phyloP scores from a whole-genome alignment of 352 stramenopile genomes.

The Phytophthora agathidicida region DNA sequence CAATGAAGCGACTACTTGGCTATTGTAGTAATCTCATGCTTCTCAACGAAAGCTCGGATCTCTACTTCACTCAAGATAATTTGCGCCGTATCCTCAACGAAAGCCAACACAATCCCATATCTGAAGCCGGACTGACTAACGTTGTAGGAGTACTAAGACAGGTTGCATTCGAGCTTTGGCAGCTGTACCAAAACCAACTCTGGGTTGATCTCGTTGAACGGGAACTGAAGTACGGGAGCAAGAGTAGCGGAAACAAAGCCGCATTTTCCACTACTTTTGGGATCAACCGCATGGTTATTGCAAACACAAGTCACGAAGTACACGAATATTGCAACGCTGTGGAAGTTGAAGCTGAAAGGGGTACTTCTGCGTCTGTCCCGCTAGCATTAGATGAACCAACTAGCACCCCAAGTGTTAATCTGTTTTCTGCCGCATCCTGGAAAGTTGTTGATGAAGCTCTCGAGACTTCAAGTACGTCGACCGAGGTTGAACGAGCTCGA shows the following conservation, averaged over 20 bases:
- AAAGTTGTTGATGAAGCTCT: constrained; percentile 67
- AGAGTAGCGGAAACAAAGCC: constrained; percentile 65
- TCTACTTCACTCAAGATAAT: constrained; percentile 55
- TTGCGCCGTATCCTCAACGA: constrained; percentile 16
- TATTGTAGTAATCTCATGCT: constrained; percentile 76
- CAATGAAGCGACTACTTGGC: constrained; percentile 50
- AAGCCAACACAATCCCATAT: not conserved
- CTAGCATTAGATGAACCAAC: constrained; percentile 14
- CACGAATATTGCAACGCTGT: constrained; percentile 31
- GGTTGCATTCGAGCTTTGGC: constrained; percentile 69
- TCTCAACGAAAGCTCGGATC: constrained; percentile 55
- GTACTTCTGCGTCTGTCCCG: not conserved
- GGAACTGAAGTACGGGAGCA: constrained; percentile 52
- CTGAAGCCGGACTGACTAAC: constrained; percentile 27
- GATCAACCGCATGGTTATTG: constrained; percentile 55
- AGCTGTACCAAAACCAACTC: constrained; percentile 84
- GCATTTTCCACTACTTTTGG: constrained; percentile 50
- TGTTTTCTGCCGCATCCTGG: constrained; percentile 68
- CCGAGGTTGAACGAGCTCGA: not conserved
- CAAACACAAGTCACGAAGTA: constrained; percentile 64
- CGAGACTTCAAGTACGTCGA: constrained; percentile 5
- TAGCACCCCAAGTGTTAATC: constrained; percentile 15
- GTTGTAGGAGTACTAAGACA: constrained; percentile 40
- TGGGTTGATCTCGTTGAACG: constrained; percentile 66
- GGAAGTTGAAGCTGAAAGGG: constrained; percentile 10